Conservation (phyloP, 1,139 yeast species). For the Lodderomyces beijingensis region DNA sequence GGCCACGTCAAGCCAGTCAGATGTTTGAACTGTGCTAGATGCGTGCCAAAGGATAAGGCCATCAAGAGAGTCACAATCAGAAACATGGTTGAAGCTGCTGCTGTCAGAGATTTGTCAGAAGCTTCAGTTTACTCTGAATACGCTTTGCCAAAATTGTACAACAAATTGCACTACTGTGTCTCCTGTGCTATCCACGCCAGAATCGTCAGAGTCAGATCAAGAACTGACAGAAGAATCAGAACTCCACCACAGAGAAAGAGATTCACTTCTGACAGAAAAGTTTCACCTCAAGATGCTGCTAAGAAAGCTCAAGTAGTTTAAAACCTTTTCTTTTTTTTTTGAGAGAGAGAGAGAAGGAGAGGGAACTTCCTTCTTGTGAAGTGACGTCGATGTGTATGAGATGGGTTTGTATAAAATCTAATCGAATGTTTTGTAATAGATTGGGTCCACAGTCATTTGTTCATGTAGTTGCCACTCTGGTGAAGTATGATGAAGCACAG, state of each 20-base stretch:
- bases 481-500: too few relatives aligned
- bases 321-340: background rate
- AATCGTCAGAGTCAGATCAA: conserved; percentile 99
- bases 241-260: conserved; percentile 99
- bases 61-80: conserved; percentile 99
- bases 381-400: too few relatives aligned
- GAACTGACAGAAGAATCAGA: conserved; percentile 98
- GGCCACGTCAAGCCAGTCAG: conserved; percentile 99
- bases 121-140: conserved; percentile 99
- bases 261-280: conserved; percentile 94
- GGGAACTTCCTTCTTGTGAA: too few relatives aligned
- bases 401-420: too few relatives aligned
- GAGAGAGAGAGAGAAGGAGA: too few relatives aligned
- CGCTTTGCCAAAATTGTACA: conserved; percentile 99
- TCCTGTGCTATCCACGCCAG: conserved; percentile 99
- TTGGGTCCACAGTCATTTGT: too few relatives aligned
- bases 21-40: conserved; percentile 99
- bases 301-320: conserved; percentile 57
- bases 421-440: too few relatives aligned
- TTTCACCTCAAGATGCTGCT: conserved; percentile 97
- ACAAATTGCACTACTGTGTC: conserved; percentile 99
- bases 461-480: too few relatives aligned
- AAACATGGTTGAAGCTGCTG: conserved; percentile 99
- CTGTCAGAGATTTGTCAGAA: conserved; percentile 99
- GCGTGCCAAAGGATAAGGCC: conserved; percentile 99